Base-by-base conservation (phyloP, 2,329 filamentous ascomycete genomes). In the Ceratocystis cacaofunesta region DNA sequence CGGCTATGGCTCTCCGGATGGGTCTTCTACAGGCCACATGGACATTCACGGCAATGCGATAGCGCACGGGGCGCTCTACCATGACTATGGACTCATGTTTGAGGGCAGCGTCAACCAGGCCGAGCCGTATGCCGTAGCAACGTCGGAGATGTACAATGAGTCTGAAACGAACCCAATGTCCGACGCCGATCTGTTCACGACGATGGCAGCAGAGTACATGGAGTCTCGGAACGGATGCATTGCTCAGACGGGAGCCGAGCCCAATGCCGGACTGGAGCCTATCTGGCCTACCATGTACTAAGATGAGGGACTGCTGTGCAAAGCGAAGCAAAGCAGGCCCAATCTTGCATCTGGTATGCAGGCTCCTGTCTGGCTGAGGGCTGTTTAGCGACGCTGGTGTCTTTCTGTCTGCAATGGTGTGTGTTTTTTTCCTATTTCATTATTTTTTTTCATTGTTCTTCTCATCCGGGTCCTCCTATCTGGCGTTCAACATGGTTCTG, bases 191-290 rank as follows among this genome's bases (percentile, higher is more conserved):
- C 61, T 48, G 32, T 62, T 62, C 7, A 62, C 61, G 12, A 62
- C 61, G 3, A 62, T 62, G 61, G 61, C 61, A 5, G 43, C 61
- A 0, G 61, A 62, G 46, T 62, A 62, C 41, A 62, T 62, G 61
- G 61, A 62, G 41, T 62, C 61, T 3, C 61, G 61, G 17, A 48
- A 48, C 28, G 61, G 61, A 22, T 62, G 61, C 61, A 62, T 62
- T 48, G 52, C 25, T 17, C 61, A 62, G 15, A 62, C 43, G 41
- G 43, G 43, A 5, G 46, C 43, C 22, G 61, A 62, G 61, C 17
- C 43, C 19, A 62, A 32, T 15, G 73, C 80, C 5, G 52, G 52
- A 30, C 52, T 57, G 25, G 52, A 57, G 52, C 52, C 52, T 17
- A 57, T 57, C n/a, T 57, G 52, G 52, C 52, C 52, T 7, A 57